These are phyloP conservation scores for Alnus rubra DNA, from an alignment of 306 rosid species.

Conservation along the genomic window DNA sequence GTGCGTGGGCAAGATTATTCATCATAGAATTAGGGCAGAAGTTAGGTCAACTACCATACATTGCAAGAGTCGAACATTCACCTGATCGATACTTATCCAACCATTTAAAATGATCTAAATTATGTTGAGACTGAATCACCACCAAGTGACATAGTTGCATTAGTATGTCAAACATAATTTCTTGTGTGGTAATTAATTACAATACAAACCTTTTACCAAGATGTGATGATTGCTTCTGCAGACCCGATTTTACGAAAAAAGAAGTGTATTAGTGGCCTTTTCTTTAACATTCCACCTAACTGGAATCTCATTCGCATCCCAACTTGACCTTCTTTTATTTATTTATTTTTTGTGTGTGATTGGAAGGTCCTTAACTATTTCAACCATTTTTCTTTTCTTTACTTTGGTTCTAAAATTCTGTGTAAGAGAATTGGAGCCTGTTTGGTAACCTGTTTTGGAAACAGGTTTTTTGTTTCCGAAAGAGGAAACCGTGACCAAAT, in stretches of 20 bases:
- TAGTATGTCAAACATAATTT: neutral
- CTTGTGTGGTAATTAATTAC: slow-evolving; percentile 1
- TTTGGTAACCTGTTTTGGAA: no score
- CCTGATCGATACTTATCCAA: no score
- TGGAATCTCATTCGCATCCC: neutral
- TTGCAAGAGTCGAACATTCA: no score
- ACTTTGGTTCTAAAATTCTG: neutral
- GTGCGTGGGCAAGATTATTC: no score
- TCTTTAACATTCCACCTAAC: slow-evolving; percentile 22
- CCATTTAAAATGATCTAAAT: no score
- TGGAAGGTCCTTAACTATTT: neutral
- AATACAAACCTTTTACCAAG: slow-evolving; percentile 24
- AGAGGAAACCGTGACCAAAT: no score
- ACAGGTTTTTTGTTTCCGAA: no score
- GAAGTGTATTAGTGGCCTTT: slow-evolving; percentile 18
- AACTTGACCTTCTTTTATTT: neutral
- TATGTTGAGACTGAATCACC: no score
- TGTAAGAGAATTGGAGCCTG: neutral
- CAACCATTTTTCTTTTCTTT: no score
- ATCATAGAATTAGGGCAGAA: no score
- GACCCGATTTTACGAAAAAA: slow-evolving; percentile 39
- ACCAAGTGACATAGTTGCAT: slow-evolving; percentile 23
- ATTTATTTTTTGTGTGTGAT: no score
- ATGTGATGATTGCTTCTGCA: slow-evolving; percentile 12
- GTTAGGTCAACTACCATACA: no score